Percentiles rank a stretch among this genome's conserved stretches.
Conservation (phyloP, 352 stramenopile genomes). For the Phytopythium mirpurense region DNA sequence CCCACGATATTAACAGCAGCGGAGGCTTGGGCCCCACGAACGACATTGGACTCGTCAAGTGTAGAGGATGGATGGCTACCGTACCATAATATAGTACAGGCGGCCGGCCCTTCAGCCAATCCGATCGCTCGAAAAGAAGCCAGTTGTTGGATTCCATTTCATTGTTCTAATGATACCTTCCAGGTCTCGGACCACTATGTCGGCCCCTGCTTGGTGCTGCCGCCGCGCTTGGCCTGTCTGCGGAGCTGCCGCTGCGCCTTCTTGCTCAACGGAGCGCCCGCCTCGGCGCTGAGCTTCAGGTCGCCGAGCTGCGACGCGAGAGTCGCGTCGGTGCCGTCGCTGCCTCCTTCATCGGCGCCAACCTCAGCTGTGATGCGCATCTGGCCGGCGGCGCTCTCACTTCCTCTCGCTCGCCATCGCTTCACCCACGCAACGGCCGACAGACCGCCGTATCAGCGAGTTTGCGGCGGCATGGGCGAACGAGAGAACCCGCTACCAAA, state of each 20-base stretch:
- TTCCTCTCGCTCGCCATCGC: constrained; percentile 22
- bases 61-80: no score
- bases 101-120: no score
- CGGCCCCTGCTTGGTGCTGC: constrained; percentile 4
- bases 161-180: no score
- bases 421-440: constrained; percentile 9
- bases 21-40: no score
- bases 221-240: constrained; percentile 6
- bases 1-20: no score
- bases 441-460: no score
- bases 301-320: constrained; percentile 15
- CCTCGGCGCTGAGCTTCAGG: background rate
- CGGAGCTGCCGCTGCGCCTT: constrained; percentile 37
- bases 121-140: no score
- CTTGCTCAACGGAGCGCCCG: constrained; percentile 27
- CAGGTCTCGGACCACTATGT: background rate
- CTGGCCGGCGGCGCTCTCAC: background rate
- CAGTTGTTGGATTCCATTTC: no score
- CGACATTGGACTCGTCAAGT: no score
- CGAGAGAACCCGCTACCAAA: no score
- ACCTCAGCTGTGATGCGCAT: constrained; percentile 5
- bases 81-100: no score
- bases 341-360: background rate
- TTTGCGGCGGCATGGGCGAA: no score
- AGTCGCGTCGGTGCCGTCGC: constrained; percentile 4